Conservation (phyloP, 2,329 filamentous ascomycete species). For the Phaeosphaeriaceae sp. region DNA sequence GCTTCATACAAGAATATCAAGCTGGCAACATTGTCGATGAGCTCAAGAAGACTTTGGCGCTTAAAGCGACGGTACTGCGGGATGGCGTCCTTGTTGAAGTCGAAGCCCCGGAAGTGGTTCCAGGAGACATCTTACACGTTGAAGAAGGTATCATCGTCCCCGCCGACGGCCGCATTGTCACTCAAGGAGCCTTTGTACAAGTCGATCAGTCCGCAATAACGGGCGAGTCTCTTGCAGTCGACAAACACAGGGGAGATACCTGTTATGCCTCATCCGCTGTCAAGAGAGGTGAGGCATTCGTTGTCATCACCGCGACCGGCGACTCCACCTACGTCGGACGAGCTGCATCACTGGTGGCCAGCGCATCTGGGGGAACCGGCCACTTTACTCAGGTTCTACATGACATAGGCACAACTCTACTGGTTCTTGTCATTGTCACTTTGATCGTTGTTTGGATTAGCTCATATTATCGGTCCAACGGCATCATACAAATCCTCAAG, state of each 20-base stretch:
- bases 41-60: constrained; percentile 86
- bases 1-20: constrained; percentile 89
- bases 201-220: constrained; percentile 93
- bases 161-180: constrained; percentile 85
- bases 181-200: constrained; percentile 83
- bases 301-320: constrained; percentile 83
- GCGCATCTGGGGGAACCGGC: constrained; percentile 75
- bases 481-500: constrained; percentile 78
- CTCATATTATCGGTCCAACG: constrained; percentile 86
- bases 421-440: constrained; percentile 81
- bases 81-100: constrained; percentile 79
- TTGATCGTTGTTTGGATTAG: constrained; percentile 84
- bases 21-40: constrained; percentile 90
- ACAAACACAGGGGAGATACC: constrained; percentile 82
- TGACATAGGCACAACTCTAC: constrained; percentile 80
- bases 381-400: constrained; percentile 93
- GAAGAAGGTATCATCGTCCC: constrained; percentile 93
- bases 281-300: constrained; percentile 87
- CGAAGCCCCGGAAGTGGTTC: constrained; percentile 83
- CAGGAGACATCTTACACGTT: constrained; percentile 87
- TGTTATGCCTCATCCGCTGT: constrained; percentile 87
- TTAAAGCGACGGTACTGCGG: constrained; percentile 87
- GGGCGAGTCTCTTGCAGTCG: constrained; percentile 88
- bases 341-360: constrained; percentile 83
- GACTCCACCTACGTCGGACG: constrained; percentile 91